Conservation (phyloP, 495 filamentous ascomycete species). For the Cercophora newfieldiana region DNA sequence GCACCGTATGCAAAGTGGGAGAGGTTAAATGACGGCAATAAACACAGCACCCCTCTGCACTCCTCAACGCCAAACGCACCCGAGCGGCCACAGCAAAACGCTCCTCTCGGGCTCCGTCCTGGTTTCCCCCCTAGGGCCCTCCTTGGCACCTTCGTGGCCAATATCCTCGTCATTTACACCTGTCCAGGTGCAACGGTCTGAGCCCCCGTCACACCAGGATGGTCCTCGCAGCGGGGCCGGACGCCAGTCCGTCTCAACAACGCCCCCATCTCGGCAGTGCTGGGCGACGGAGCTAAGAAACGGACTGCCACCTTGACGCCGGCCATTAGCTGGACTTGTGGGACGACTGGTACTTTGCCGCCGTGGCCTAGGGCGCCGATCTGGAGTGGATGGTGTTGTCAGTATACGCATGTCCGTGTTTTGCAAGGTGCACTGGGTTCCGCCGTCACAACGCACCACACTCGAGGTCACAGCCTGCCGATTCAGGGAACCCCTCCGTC, state of each 20-base stretch:
- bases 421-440: not conserved
- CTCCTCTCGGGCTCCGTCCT: not conserved
- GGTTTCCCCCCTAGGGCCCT: not conserved
- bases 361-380: not conserved
- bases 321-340: not conserved
- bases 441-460: not conserved
- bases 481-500: not conserved
- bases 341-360: not conserved
- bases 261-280: conserved; percentile 6
- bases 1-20: conserved; percentile 7
- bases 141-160: conserved; percentile 10
- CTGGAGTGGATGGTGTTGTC: not conserved
- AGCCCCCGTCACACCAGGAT: not conserved
- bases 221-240: conserved; percentile 1
- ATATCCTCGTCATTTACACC: conserved; percentile 19
- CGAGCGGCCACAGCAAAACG: not conserved
- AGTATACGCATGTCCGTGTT: not conserved
- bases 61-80: conserved; percentile 1
- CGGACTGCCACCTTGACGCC: not conserved
- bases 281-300: not conserved
- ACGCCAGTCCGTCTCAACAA: not conserved
- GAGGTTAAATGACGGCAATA: conserved; percentile 20
- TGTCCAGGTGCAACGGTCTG: conserved; percentile 2
- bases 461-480: not conserved
- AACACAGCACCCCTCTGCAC: conserved; percentile 10